A percentile compares a stretch with the other conserved stretches of the same genome.
These are phyloP conservation scores for Coemansia guatemalensis DNA, from an alignment of 192 early-diverging fungal species.

Conservation along the genomic window DNA sequence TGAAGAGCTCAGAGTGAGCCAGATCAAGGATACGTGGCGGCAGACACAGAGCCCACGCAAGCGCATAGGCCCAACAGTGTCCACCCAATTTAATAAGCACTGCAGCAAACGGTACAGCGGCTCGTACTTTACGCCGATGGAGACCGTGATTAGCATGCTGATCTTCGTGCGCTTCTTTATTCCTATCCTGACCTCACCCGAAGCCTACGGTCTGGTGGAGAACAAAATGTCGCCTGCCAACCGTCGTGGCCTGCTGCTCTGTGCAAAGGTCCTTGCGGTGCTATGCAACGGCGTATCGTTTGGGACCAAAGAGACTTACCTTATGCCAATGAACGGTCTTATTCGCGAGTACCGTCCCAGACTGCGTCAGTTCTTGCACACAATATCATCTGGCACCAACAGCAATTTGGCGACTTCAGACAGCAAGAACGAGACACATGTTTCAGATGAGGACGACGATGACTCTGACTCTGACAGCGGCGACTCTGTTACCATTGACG, in stretches of 20 bases:
- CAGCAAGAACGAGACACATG: background rate
- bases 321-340: conserved; percentile 85
- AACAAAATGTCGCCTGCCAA: conserved; percentile 68
- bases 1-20: conserved; percentile 17
- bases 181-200: conserved; percentile 92
- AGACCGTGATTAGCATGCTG: conserved; percentile 72
- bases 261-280: conserved; percentile 93
- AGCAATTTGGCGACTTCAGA: background rate
- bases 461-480: conserved; percentile 11
- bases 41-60: conserved; percentile 41
- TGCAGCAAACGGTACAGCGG: conserved; percentile 39
- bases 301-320: conserved; percentile 89
- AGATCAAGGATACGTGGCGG: conserved; percentile 37
- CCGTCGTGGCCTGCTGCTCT: conserved; percentile 81
- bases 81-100: conserved; percentile 33
- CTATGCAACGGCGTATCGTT: conserved; percentile 94
- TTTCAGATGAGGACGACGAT: conserved; percentile 8
- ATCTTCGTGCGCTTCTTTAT: conserved; percentile 95
- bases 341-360: conserved; percentile 77
- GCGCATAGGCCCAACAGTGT: conserved; percentile 21
- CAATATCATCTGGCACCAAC: conserved; percentile 44
- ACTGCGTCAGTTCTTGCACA: conserved; percentile 74
- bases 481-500: conserved; percentile 44
- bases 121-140: conserved; percentile 59
- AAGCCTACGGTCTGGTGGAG: conserved; percentile 62